Percentiles rank a stretch among this genome's conserved stretches.
These are phyloP conservation scores for Lecanoromycetidae sp. DNA, from an alignment of 2,329 filamentous ascomycete species.

Conservation along the genomic window DNA sequence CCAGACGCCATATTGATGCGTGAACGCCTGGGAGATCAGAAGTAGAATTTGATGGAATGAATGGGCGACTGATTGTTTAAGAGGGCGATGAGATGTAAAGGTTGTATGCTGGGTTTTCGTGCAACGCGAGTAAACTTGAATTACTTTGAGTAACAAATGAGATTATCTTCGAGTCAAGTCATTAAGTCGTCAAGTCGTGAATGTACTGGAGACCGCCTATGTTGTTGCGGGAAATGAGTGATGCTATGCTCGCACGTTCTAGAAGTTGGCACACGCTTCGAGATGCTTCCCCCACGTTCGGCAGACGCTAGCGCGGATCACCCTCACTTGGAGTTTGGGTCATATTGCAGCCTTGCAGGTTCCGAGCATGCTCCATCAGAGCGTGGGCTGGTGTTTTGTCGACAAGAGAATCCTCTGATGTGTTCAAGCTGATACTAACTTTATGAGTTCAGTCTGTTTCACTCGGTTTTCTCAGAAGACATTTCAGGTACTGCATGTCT, in stretches of 20 bases:
- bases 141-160: too few relatives aligned
- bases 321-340: not conserved
- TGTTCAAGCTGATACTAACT: too few relatives aligned
- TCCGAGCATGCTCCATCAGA: too few relatives aligned
- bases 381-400: too few relatives aligned
- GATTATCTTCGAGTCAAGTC: too few relatives aligned
- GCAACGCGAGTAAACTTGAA: too few relatives aligned
- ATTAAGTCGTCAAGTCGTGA: not conserved
- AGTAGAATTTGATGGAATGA: not conserved
- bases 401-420: too few relatives aligned
- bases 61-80: not conserved
- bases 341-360: too few relatives aligned
- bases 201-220: not conserved
- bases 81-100: not conserved
- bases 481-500: too few relatives aligned
- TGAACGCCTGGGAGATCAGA: not conserved
- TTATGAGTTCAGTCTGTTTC: too few relatives aligned
- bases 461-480: too few relatives aligned
- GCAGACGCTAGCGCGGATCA: not conserved
- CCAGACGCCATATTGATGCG: constrained; percentile 27
- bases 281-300: constrained; percentile 2
- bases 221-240: too few relatives aligned
- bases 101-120: not conserved
- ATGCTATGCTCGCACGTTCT: not conserved
- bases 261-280: not conserved